Evolutionary conservation across 495 filamentous ascomycete genomes (phyloP).

Genomic region (Aspergillus taichungensis): DNA sequence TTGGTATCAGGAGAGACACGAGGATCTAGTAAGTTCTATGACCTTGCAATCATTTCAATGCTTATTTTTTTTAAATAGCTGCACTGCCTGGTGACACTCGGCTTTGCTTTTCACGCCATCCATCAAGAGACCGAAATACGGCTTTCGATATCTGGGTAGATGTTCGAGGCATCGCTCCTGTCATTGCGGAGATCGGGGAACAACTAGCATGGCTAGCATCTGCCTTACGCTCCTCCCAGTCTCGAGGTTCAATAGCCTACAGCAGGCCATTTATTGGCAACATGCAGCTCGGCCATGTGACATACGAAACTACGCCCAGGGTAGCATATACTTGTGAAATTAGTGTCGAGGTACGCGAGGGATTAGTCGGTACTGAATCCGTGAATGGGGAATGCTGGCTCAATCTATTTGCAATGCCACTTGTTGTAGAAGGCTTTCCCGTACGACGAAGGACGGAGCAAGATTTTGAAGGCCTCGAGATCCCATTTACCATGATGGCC

Average conservation of each 20-base stretch:
- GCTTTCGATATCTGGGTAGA: too few relatives aligned
- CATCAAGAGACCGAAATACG: too few relatives aligned
- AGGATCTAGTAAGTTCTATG: too few relatives aligned
- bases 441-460: conserved; percentile 10
- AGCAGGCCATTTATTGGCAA: conserved; percentile 1
- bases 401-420: conserved; percentile 22
- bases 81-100: too few relatives aligned
- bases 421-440: conserved; percentile 26
- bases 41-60: too few relatives aligned
- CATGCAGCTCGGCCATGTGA: neutral
- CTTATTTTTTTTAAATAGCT: too few relatives aligned
- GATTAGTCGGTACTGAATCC: neutral
- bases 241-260: neutral
- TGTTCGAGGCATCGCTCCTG: neutral
- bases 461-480: conserved; percentile 14
- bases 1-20: too few relatives aligned
- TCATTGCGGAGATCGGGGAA: conserved; percentile 5
- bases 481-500: conserved; percentile 9
- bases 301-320: neutral
- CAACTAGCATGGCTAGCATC: conserved; percentile 3
- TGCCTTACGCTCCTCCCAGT: conserved; percentile 1
- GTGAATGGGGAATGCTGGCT: conserved; percentile 29
- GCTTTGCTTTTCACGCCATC: too few relatives aligned
- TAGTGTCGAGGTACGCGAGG: neutral
- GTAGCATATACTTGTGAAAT: neutral